Evolutionary conservation across 768 basidiomycete species (phyloP).

Genomic region (Xerocomellus intermedius): DNA sequence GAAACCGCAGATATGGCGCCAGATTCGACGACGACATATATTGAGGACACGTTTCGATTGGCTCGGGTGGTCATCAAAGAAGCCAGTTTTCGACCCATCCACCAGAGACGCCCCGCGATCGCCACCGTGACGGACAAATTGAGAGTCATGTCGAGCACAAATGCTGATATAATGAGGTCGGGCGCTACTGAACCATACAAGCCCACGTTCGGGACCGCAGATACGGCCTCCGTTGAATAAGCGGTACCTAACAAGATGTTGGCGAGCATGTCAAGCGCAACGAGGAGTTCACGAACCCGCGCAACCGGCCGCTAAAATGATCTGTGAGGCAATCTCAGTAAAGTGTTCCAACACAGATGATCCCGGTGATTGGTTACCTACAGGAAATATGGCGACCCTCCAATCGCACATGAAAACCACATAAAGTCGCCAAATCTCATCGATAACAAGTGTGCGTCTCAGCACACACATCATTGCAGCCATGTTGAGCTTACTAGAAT

Average conservation of each 20-base stretch:
- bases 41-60: neutral
- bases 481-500: neutral
- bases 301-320: neutral
- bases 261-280: neutral
- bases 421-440: conserved; percentile 3
- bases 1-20: neutral
- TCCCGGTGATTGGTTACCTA: neutral
- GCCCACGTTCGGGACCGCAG: neutral
- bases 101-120: neutral
- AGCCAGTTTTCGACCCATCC: neutral
- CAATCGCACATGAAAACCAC: neutral
- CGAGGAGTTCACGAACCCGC: neutral
- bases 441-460: neutral
- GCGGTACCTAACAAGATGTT: neutral
- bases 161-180: neutral
- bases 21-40: neutral
- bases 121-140: neutral
- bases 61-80: neutral
- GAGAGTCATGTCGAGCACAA: neutral
- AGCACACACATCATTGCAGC: neutral
- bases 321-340: neutral
- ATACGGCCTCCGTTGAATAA: neutral
- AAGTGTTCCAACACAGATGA: neutral
- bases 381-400: neutral
- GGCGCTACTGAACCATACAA: neutral